Evolutionary conservation across 768 basidiomycete genomes (phyloP), one percentile per base, ranked within the genome.

Genomic region (Trametes punicea): DNA sequence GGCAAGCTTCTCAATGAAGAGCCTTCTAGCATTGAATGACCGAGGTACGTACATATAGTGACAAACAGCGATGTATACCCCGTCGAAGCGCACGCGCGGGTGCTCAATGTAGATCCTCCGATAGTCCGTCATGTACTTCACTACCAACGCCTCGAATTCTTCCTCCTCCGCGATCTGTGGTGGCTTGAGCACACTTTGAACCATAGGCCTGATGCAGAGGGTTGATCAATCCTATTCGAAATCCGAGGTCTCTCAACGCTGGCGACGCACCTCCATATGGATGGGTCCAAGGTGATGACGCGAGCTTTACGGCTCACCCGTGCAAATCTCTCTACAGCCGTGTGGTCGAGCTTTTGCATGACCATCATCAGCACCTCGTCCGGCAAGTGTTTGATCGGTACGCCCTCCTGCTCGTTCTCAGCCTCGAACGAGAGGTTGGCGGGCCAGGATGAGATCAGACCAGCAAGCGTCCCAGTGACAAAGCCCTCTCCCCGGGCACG

Each of bases 41-140:
- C 51, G n/a, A n/a, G 26, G 52, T 47, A 70, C 83, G 58, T 69
- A 90, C 89, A 87, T 75, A 62, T 91, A 96, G 69, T 93, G 93
- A 65, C 93, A 95, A 18, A 90, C 88, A 20, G 91, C 86, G 48
- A 97, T 94, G 68, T 96, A 96, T 9, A 93, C 85, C 2, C 94
- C 94, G 57, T 96, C 94, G 60, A 87, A 68, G 34, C 94, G 83
- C 45, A 96, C 69, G 44, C 94, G 81, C 13, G 93, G 92, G 55
- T 92, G 88, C 69, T 93, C 88, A 39, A 96, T 81, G 68, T 82
- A 91, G 8, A 89, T 72, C 18, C 84, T 84, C 34, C 94, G 81
- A 71, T 83, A 93, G 67, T 91, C 83, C 46, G 74, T 78, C 45
- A 70, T 67, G 67, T 83, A 84, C n/a, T 70, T 71, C 20, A 77